A percentile compares a stretch with the other conserved stretches of the same genome.
Evolutionary conservation across 2,329 filamentous ascomycete genomes (phyloP).

Genomic region (Microdochium trichocladiopsis): DNA sequence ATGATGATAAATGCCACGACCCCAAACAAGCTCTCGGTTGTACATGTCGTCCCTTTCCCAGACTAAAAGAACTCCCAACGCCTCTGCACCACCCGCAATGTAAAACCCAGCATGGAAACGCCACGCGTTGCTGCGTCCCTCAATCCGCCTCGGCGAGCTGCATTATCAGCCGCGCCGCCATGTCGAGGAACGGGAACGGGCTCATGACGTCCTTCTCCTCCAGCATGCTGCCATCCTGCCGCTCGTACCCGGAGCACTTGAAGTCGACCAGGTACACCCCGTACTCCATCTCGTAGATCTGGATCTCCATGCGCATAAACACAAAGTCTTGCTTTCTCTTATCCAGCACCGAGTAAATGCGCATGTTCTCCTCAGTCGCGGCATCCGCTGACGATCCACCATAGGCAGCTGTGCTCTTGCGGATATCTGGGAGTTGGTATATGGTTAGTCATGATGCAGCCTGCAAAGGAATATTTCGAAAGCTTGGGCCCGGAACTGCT

Average conservation of each 20-base stretch:
- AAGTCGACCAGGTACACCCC: slow-evolving; percentile 96
- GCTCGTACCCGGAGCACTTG: slow-evolving; percentile 96
- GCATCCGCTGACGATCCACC: slow-evolving; percentile 19
- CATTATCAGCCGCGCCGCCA: slow-evolving; percentile 87
- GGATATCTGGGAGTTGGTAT: slow-evolving; percentile 24
- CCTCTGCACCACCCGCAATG: too few species aligned
- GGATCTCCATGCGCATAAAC: slow-evolving; percentile 93
- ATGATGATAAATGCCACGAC: too few species aligned
- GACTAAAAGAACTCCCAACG: too few species aligned
- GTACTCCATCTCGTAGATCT: slow-evolving; percentile 89
- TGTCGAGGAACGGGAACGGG: slow-evolving; percentile 92
- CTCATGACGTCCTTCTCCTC: slow-evolving; percentile 94
- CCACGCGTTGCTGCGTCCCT: not conserved
- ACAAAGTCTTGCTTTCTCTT: slow-evolving; percentile 57
- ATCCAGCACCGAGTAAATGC: slow-evolving; percentile 32
- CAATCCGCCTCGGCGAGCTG: slow-evolving; percentile 78
- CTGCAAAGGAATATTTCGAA: too few species aligned
- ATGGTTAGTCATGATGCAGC: slow-evolving; percentile 34
- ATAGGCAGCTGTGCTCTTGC: slow-evolving; percentile 21
- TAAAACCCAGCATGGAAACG: too few species aligned
- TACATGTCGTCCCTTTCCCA: too few species aligned
- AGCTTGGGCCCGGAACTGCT: too few species aligned
- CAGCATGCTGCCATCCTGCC: slow-evolving; percentile 60
- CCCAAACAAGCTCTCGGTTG: too few species aligned
- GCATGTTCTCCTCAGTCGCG: slow-evolving; percentile 32